Conservation (phyloP, 2,329 filamentous ascomycete genomes). For the Aureobasidium subglaciale region DNA sequence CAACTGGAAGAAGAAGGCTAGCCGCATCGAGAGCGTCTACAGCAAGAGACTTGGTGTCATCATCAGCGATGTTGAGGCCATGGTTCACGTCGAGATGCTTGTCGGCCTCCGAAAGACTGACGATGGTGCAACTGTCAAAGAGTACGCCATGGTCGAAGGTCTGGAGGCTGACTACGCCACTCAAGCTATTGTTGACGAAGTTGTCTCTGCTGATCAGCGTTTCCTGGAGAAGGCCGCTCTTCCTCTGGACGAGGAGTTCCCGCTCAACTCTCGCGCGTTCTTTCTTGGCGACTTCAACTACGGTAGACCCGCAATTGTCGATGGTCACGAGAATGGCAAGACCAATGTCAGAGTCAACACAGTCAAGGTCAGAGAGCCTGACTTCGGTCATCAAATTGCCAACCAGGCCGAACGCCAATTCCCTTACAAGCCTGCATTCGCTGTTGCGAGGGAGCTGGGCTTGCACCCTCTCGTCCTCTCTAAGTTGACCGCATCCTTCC, state of each 20-base stretch:
- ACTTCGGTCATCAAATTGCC: constrained; percentile 74
- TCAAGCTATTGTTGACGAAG: constrained; percentile 82
- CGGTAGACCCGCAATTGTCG: constrained; percentile 79
- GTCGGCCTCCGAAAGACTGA: constrained; percentile 87
- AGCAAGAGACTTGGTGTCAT: constrained; percentile 85
- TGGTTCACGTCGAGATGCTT: constrained; percentile 89
- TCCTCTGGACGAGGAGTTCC: constrained; percentile 87
- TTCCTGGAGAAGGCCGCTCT: constrained; percentile 87
- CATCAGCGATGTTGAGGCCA: constrained; percentile 77
- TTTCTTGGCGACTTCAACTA: constrained; percentile 93
- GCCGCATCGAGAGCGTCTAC: constrained; percentile 77
- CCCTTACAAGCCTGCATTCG: constrained; percentile 78
- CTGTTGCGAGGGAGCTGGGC: constrained; percentile 74
- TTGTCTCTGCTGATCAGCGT: constrained; percentile 82
- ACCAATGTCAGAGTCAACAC: constrained; percentile 72
- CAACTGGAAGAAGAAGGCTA: constrained; percentile 76
- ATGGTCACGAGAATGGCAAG: constrained; percentile 65
- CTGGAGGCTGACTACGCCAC: constrained; percentile 86
- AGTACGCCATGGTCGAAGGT: constrained; percentile 79
- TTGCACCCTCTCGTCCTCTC: constrained; percentile 83
- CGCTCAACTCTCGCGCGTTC: constrained; percentile 73
- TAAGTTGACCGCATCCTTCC: constrained; percentile 93
- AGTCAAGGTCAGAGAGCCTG: constrained; percentile 64
- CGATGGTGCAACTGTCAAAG: constrained; percentile 83
- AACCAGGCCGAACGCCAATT: constrained; percentile 60